These are phyloP conservation scores for Macrotyloma uniflorum DNA, from an alignment of 306 rosid genomes.

Conservation along the genomic window DNA sequence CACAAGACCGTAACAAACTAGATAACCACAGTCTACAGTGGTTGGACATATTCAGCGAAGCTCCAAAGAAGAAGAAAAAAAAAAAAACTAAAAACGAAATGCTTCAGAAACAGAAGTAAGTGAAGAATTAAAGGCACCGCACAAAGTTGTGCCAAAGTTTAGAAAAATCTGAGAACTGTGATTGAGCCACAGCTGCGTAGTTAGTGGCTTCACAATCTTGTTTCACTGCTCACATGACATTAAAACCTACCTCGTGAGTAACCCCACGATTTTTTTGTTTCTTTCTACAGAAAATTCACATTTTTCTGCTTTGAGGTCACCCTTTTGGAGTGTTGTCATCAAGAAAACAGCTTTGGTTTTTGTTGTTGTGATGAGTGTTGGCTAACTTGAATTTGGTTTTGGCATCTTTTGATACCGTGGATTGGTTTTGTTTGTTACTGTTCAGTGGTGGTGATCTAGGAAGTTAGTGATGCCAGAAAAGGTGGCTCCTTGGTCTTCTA, in stretches of 20 bases:
- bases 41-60: not conserved
- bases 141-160: not conserved
- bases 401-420: constrained; percentile 13
- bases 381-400: constrained; percentile 7
- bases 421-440: constrained; percentile 35
- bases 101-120: not conserved
- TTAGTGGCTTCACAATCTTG: not conserved
- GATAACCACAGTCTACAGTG: not conserved
- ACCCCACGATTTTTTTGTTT: not conserved
- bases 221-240: not conserved
- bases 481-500: constrained; percentile 38
- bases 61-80: not conserved
- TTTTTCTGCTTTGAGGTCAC: constrained; percentile 2
- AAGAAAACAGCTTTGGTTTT: constrained; percentile 29
- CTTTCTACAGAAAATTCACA: constrained; percentile 24
- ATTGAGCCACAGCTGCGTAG: not conserved
- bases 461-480: constrained; percentile 67
- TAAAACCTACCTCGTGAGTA: constrained; percentile 30
- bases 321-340: constrained; percentile 31
- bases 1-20: not conserved
- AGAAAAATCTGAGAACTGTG: not conserved
- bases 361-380: constrained; percentile 9
- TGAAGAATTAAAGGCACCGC: not conserved
- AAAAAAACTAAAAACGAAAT: not conserved
- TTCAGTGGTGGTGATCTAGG: constrained; percentile 2